Percentiles rank a stretch among this genome's conserved stretches.
Conservation (phyloP, 1,284 basidiomycete species). For the Rhodotorula mucilaginosa region DNA sequence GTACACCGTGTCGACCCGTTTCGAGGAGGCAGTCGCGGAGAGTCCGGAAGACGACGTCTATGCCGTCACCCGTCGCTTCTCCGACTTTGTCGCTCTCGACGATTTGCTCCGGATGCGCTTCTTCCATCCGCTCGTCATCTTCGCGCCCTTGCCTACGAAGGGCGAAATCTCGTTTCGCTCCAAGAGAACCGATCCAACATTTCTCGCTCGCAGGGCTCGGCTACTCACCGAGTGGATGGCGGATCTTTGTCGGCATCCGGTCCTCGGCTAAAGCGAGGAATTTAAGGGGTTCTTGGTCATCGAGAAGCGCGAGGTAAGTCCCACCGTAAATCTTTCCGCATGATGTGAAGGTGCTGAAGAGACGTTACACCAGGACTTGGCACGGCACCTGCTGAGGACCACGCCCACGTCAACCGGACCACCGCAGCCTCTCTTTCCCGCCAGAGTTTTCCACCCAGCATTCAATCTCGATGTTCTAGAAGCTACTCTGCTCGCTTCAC, state of each 20-base stretch:
- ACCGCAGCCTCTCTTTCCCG: slow-evolving; percentile 59
- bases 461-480: slow-evolving; percentile 71
- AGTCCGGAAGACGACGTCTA: slow-evolving; percentile 50
- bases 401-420: background rate
- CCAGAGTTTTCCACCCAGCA: slow-evolving; percentile 74
- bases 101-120: slow-evolving; percentile 64
- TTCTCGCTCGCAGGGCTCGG: slow-evolving; percentile 73
- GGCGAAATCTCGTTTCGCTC: slow-evolving; percentile 53
- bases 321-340: too few species aligned
- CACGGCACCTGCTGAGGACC: background rate
- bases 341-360: too few species aligned
- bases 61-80: slow-evolving; percentile 75
- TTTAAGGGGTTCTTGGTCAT: slow-evolving; percentile 77
- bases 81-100: slow-evolving; percentile 75
- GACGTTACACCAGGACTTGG: slow-evolving; percentile 7
- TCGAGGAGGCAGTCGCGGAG: background rate
- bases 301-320: slow-evolving; percentile 52
- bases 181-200: slow-evolving; percentile 69
- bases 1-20: slow-evolving; percentile 57
- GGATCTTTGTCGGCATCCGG: slow-evolving; percentile 69
- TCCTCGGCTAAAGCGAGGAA: slow-evolving; percentile 72
- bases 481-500: slow-evolving; percentile 8
- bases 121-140: slow-evolving; percentile 61
- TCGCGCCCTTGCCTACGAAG: slow-evolving; percentile 77
- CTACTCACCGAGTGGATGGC: slow-evolving; percentile 75